These are phyloP conservation scores for Cystobasidium onofrii DNA, from an alignment of 768 basidiomycete genomes.

Conservation along the genomic window DNA sequence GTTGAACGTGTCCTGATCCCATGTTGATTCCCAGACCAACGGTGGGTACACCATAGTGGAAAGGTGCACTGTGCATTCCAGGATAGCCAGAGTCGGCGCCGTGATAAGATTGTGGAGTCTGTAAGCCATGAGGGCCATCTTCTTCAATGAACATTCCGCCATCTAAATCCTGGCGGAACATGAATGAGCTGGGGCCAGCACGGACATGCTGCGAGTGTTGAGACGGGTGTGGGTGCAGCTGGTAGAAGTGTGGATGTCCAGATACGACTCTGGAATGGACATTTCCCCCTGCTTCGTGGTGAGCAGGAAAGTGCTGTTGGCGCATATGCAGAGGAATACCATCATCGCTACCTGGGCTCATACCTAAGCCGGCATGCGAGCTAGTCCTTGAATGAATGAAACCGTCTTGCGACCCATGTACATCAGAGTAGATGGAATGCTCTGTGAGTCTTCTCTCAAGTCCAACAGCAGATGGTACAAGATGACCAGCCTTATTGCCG, in stretches of 20 bases:
- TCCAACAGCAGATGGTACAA: neutral
- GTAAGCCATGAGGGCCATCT: neutral
- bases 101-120: neutral
- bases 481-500: neutral
- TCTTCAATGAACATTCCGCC: neutral
- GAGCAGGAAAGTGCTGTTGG: neutral
- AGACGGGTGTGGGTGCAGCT: neutral
- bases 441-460: neutral
- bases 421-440: neutral
- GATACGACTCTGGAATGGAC: neutral
- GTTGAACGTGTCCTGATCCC: neutral
- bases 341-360: neutral
- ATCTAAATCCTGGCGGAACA: neutral
- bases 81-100: neutral
- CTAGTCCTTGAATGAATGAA: neutral
- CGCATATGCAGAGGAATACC: neutral
- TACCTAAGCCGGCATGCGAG: neutral
- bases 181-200: neutral
- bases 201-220: neutral
- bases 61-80: neutral
- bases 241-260: neutral
- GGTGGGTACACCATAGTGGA: neutral
- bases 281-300: neutral
- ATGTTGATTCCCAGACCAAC: conserved; percentile 15
- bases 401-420: neutral